These are phyloP conservation scores for Obba rivulosa DNA, from an alignment of 768 basidiomycete species.

Conservation along the genomic window DNA sequence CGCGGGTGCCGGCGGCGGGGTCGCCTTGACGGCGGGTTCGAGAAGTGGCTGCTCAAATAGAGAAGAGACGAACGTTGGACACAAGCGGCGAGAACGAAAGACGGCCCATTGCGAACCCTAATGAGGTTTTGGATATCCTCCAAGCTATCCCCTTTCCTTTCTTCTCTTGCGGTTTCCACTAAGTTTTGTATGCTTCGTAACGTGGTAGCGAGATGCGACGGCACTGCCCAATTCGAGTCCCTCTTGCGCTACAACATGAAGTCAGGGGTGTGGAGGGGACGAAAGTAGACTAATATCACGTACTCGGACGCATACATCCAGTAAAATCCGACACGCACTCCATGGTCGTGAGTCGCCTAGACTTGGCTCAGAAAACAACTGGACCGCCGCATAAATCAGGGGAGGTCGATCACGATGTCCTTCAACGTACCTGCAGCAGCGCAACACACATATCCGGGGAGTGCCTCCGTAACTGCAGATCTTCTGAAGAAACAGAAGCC, in stretches of 20 bases:
- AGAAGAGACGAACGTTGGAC: conserved; percentile 24
- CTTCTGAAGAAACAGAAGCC: conserved; percentile 17
- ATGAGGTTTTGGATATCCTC: conserved; percentile 22
- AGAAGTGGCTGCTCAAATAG: conserved; percentile 26
- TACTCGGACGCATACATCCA: conserved; percentile 41
- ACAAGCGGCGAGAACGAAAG: conserved; percentile 21
- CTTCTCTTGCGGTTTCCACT: conserved; percentile 5
- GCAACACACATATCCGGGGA: conserved; percentile 45
- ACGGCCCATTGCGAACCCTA: conserved; percentile 30
- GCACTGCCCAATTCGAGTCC: conserved; percentile 14
- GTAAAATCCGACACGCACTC: conserved; percentile 34
- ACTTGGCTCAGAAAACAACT: conserved; percentile 30
- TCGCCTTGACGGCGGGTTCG: conserved; percentile 10
- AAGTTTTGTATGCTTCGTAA: conserved; percentile 15
- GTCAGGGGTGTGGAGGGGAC: conserved; percentile 22
- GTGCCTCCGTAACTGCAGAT: conserved; percentile 36
- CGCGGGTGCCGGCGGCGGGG: conserved; percentile 2
- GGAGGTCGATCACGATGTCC: background rate
- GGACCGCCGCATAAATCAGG: background rate
- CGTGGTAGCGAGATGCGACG: conserved; percentile 6
- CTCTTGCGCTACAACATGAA: conserved; percentile 13
- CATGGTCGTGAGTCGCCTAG: conserved; percentile 25
- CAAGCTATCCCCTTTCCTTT: conserved; percentile 6
- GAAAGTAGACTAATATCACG: conserved; percentile 3
- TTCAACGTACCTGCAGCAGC: conserved; percentile 38